Conservation (phyloP, 192 early-diverging fungal genomes). For the Linnemannia zychae region DNA sequence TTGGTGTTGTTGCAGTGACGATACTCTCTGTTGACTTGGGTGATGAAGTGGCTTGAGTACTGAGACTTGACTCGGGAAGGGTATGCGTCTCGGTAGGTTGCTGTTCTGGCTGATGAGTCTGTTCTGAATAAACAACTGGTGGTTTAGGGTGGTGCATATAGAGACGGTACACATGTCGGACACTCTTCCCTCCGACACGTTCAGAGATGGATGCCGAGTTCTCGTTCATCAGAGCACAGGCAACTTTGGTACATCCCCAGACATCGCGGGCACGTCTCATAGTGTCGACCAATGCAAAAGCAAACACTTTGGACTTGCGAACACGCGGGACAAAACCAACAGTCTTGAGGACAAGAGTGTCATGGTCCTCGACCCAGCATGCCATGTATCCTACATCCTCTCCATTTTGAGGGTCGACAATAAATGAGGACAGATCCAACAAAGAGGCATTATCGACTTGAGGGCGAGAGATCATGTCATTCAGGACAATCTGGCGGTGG, state of each 20-base stretch:
- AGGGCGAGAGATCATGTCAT: conserved; percentile 45
- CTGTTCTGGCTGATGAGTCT: background rate
- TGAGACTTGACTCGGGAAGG: background rate
- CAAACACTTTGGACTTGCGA: conserved; percentile 31
- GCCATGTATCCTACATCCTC: conserved; percentile 43
- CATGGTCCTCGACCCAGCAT: conserved; percentile 34
- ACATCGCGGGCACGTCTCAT: conserved; percentile 27
- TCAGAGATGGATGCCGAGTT: conserved; percentile 15
- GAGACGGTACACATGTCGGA: conserved; percentile 43
- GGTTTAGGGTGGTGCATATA: conserved; percentile 21
- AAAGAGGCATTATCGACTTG: conserved; percentile 46
- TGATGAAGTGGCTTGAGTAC: too few relatives aligned
- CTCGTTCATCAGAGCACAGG: conserved; percentile 41
- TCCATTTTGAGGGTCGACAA: conserved; percentile 23
- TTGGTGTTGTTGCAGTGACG: background rate
- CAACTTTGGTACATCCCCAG: conserved; percentile 33
- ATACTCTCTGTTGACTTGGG: background rate
- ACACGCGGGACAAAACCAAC: conserved; percentile 21
- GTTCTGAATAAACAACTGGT: background rate
- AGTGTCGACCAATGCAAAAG: conserved; percentile 19
- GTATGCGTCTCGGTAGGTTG: background rate
- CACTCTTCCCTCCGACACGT: conserved; percentile 10
- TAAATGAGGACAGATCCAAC: conserved; percentile 38
- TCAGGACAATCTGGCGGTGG: conserved; percentile 41
- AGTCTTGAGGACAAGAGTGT: conserved; percentile 41